These are phyloP conservation scores for Clarireedia homoeocarpa DNA, from an alignment of 2,329 filamentous ascomycete species.

Conservation along the genomic window DNA sequence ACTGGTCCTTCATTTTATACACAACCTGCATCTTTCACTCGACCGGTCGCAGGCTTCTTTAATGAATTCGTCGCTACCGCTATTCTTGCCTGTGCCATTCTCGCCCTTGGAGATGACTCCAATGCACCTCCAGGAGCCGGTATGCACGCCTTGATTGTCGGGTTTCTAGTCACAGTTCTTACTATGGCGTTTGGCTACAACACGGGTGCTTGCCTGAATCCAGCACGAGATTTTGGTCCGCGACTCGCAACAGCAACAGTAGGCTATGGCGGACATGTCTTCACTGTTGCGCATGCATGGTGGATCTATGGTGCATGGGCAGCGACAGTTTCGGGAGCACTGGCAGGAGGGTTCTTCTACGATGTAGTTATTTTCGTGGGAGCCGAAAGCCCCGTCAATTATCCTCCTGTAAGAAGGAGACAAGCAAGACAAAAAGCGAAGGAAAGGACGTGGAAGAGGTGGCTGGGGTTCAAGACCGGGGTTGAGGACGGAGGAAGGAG, in stretches of 20 bases:
- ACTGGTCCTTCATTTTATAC: conserved; percentile 5
- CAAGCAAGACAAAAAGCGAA: conserved; percentile 30
- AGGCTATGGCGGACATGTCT: conserved; percentile 36
- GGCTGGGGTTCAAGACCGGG: conserved; percentile 12
- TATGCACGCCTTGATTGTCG: conserved; percentile 43
- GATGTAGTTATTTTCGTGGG: conserved; percentile 43
- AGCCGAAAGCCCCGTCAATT: conserved; percentile 43
- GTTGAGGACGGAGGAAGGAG: neutral
- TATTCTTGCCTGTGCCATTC: conserved; percentile 34
- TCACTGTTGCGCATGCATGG: conserved; percentile 32
- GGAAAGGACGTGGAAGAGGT: conserved; percentile 36
- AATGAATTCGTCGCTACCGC: conserved; percentile 39
- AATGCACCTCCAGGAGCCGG: conserved; percentile 41
- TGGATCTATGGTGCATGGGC: conserved; percentile 37
- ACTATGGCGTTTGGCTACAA: conserved; percentile 37
- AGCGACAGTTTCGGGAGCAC: conserved; percentile 32
- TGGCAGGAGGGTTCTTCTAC: conserved; percentile 40
- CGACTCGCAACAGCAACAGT: conserved; percentile 37
- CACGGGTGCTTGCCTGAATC: conserved; percentile 41
- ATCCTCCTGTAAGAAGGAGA: conserved; percentile 33
- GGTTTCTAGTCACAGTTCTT: conserved; percentile 33
- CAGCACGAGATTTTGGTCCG: conserved; percentile 42
- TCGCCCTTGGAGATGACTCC: conserved; percentile 39
- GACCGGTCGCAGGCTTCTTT: conserved; percentile 34
- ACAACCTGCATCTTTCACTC: conserved; percentile 10